Evolutionary conservation across 208 protist genomes (phyloP).

Genomic region (Crithidia acanthocephali): DNA sequence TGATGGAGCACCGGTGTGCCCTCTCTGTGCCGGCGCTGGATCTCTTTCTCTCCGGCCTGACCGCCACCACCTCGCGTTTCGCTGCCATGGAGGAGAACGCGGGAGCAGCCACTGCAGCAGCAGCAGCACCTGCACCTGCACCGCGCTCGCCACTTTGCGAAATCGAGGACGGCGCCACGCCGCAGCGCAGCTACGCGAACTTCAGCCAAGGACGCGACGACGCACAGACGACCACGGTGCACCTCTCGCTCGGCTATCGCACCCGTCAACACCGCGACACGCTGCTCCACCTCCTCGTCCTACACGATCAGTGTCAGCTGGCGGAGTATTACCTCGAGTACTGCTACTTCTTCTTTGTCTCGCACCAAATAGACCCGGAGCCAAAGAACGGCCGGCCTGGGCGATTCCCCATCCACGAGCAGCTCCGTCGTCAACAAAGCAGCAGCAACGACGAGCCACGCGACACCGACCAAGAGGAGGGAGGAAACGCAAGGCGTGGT

Average conservation of each 20-base stretch:
- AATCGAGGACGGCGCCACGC: not conserved
- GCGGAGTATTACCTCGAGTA: conserved; percentile 79
- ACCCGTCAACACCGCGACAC: conserved; percentile 61
- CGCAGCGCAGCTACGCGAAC: conserved; percentile 25
- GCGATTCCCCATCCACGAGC: conserved; percentile 32
- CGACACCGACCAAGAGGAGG: not conserved
- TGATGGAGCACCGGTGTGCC: conserved; percentile 68
- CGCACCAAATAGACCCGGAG: conserved; percentile 37
- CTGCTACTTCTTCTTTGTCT: conserved; percentile 57
- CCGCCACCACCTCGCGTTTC: conserved; percentile 30
- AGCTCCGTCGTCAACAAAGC: not conserved
- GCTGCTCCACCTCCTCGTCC: conserved; percentile 78
- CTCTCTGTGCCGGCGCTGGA: conserved; percentile 72
- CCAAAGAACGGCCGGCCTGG: conserved; percentile 34
- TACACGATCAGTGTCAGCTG: conserved; percentile 78
- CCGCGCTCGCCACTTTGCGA: not conserved
- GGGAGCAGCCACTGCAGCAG: not conserved
- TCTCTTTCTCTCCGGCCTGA: conserved; percentile 60
- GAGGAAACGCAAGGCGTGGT: not conserved
- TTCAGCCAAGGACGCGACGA: conserved; percentile 12
- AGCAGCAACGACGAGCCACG: not conserved
- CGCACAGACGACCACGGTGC: not conserved
- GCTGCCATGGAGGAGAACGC: not conserved
- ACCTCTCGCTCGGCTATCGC: conserved; percentile 41
- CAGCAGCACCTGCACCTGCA: too few relatives aligned